Conservation (phyloP, 352 stramenopile species). For the Paralagenidium karlingii region DNA sequence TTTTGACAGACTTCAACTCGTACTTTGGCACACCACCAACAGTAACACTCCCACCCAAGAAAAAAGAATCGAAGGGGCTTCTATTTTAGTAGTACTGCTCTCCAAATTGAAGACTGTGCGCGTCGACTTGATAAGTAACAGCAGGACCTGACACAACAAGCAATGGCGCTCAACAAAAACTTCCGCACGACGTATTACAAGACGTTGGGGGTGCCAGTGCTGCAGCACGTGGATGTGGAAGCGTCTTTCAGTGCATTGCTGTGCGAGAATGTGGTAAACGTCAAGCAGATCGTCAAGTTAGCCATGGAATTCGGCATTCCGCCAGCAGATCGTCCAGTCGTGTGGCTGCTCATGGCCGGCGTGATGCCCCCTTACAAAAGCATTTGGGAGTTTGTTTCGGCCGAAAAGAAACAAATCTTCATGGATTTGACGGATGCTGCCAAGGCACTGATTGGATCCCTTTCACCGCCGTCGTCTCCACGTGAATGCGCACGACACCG, state of each 20-base stretch:
- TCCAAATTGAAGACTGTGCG: neutral
- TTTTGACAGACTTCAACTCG: no score
- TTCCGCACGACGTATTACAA: conserved; percentile 84
- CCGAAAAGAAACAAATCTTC: conserved; percentile 47
- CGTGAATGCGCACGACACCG: no score
- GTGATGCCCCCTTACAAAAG: conserved; percentile 38
- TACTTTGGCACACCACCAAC: no score
- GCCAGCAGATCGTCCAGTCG: conserved; percentile 25
- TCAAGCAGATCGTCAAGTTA: conserved; percentile 54
- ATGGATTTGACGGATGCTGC: conserved; percentile 38
- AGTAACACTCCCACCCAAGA: no score
- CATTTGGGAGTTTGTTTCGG: conserved; percentile 44
- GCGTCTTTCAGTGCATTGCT: conserved; percentile 61
- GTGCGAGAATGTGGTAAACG: conserved; percentile 34
- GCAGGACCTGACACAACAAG: neutral
- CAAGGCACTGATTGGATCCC: no score
- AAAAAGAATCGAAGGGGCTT: no score
- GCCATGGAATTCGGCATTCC: conserved; percentile 60
- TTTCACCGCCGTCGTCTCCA: no score
- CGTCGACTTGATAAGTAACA: neutral
- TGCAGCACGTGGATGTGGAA: conserved; percentile 71
- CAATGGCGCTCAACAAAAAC: conserved; percentile 66
- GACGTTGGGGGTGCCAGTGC: conserved; percentile 70
- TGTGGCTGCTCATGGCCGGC: conserved; percentile 45
- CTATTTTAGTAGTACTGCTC: neutral